Conservation (phyloP, 768 basidiomycete genomes). For the Stropharia rugosoannulata region DNA sequence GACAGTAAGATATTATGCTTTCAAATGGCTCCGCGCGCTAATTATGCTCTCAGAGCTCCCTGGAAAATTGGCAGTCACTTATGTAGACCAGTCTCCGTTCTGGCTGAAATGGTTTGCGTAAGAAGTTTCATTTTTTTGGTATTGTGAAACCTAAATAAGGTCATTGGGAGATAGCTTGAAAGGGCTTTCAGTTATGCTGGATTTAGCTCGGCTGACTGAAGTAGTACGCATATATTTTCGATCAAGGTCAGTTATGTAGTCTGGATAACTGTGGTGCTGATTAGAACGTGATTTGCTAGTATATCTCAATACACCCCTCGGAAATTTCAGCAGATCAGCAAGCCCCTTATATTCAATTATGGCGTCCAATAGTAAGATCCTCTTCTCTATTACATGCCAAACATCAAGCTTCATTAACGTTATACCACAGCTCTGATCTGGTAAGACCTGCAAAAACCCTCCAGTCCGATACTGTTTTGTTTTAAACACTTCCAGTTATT, state of each 20-base stretch:
- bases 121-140: constrained; percentile 12
- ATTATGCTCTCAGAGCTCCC: constrained; percentile 48
- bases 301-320: constrained; percentile 74
- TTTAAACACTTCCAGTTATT: constrained; percentile 48
- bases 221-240: constrained; percentile 68
- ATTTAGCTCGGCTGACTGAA: constrained; percentile 82
- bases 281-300: constrained; percentile 27
- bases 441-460: constrained; percentile 14
- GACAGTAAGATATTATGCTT: constrained; percentile 23
- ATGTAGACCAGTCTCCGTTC: constrained; percentile 77
- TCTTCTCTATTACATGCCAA: not conserved
- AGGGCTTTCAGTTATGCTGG: constrained; percentile 81
- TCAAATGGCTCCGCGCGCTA: not conserved
- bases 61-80: constrained; percentile 64
- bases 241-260: constrained; percentile 46
- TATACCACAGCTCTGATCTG: constrained; percentile 24
- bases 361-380: constrained; percentile 62
- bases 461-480: not conserved
- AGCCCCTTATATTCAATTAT: constrained; percentile 76
- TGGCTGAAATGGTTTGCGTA: constrained; percentile 85
- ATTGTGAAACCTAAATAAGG: not conserved
- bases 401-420: not conserved
- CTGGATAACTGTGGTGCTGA: not conserved
- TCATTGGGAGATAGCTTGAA: constrained; percentile 47
- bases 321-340: constrained; percentile 75